Evolutionary conservation across 164 flowering plant species (phyloP).

Genomic region (Aristolochia californica): DNA sequence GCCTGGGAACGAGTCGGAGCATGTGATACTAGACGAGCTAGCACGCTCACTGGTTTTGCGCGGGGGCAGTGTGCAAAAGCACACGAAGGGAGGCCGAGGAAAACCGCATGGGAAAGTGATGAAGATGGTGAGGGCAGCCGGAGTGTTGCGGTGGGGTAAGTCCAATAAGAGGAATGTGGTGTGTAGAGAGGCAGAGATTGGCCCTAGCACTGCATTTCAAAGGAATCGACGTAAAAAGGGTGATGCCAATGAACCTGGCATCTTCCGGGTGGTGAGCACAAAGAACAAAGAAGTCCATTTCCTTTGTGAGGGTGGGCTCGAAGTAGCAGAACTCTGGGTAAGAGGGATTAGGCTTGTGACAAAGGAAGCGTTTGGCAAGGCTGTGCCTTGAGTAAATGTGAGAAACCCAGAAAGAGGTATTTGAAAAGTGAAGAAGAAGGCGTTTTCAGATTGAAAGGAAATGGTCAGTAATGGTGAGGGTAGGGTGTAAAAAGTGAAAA

Average conservation of each 20-base stretch:
- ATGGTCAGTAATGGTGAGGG: background rate
- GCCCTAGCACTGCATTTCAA: constrained; percentile 38
- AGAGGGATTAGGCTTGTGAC: constrained; percentile 62
- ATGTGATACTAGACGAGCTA: constrained; percentile 47
- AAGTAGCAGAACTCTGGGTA: constrained; percentile 60
- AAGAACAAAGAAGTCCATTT: constrained; percentile 64
- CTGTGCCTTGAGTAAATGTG: too few species aligned
- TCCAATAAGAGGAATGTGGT: constrained; percentile 61
- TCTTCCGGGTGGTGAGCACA: constrained; percentile 53
- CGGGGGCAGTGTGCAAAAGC: constrained; percentile 48
- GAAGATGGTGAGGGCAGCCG: constrained; percentile 39
- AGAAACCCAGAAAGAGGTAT: background rate
- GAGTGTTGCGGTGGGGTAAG: constrained; percentile 61
- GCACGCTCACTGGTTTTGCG: constrained; percentile 40
- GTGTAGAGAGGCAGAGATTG: constrained; percentile 45
- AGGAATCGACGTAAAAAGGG: constrained; percentile 47
- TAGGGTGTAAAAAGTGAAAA: constrained; percentile 8
- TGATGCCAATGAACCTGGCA: constrained; percentile 42
- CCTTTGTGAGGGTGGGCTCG: constrained; percentile 50
- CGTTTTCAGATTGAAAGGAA: constrained; percentile 2
- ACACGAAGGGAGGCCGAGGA: constrained; percentile 60
- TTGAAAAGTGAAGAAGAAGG: background rate
- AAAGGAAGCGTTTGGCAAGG: too few species aligned
- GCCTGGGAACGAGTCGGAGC: constrained; percentile 24
- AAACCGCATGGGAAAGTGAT: constrained; percentile 42